Conservation (phyloP, 2,329 filamentous ascomycete genomes). For the Colletotrichum karsti region DNA sequence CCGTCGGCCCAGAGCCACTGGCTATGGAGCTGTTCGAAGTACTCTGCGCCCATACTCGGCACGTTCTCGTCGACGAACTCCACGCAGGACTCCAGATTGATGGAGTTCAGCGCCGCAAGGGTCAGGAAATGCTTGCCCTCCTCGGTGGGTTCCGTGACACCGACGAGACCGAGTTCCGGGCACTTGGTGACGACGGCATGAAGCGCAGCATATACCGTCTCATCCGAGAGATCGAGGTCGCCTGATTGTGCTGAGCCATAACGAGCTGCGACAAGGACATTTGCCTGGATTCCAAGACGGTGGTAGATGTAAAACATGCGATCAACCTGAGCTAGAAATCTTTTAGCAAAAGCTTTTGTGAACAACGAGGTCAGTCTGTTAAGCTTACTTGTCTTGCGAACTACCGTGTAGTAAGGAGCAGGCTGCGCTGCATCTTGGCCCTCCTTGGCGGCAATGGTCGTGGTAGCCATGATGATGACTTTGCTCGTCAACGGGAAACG, state of each 20-base stretch:
- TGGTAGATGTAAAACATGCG: slow-evolving; percentile 32
- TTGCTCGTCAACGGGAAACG: no score
- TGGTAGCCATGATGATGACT: background rate
- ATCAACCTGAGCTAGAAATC: slow-evolving; percentile 1
- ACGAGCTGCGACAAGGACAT: slow-evolving; percentile 32
- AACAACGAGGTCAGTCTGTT: no score
- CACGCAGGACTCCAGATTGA: slow-evolving; percentile 19
- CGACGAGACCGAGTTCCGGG: slow-evolving; percentile 29
- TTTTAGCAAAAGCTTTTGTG: background rate
- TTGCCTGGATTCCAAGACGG: slow-evolving; percentile 34
- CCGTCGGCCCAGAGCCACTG: slow-evolving; percentile 18
- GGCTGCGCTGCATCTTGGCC: background rate
- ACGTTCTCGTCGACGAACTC: slow-evolving; percentile 21
- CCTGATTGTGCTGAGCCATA: slow-evolving; percentile 16
- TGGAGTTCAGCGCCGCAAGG: slow-evolving; percentile 5
- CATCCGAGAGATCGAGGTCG: slow-evolving; percentile 8
- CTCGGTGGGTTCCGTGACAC: slow-evolving; percentile 10
- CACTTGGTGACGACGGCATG: slow-evolving; percentile 28
- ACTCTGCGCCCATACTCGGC: background rate
- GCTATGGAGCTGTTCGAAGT: slow-evolving; percentile 4
- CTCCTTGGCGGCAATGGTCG: background rate
- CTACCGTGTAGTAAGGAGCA: background rate
- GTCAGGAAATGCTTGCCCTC: slow-evolving; percentile 4
- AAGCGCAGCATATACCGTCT: slow-evolving; percentile 29
- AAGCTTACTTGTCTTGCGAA: slow-evolving; percentile 4